A percentile compares a stretch with the other conserved stretches of the same genome.
phyloP scores from a whole-genome alignment of 108 stramenopile species.

The Pseudonitzschia multiseries region DNA sequence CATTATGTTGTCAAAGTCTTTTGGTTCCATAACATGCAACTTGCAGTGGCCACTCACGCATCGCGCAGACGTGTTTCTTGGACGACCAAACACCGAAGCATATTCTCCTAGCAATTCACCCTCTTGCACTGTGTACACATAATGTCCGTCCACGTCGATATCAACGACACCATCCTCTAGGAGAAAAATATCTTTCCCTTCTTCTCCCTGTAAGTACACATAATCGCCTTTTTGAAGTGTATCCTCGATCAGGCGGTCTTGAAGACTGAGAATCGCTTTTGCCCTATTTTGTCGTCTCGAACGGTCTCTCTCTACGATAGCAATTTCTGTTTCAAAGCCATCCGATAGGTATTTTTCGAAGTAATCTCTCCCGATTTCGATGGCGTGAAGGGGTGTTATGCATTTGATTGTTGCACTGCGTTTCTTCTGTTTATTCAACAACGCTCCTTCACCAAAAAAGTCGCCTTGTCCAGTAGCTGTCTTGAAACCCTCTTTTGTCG shows the following conservation, averaged over 20 bases:
- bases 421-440: slow-evolving; percentile 37
- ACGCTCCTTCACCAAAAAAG: slow-evolving; percentile 73
- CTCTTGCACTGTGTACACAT: slow-evolving; percentile 40
- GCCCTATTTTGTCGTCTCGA: slow-evolving; percentile 26
- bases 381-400: slow-evolving; percentile 70
- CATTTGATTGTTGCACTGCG: slow-evolving; percentile 60
- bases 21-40: slow-evolving; percentile 42
- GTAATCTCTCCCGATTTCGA: slow-evolving; percentile 69
- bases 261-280: slow-evolving; percentile 44
- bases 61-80: slow-evolving; percentile 58
- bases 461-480: slow-evolving; percentile 52
- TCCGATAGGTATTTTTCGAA: slow-evolving; percentile 72
- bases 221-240: slow-evolving; percentile 34
- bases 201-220: slow-evolving; percentile 49
- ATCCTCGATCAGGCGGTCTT: slow-evolving; percentile 36
- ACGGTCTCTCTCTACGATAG: slow-evolving; percentile 20
- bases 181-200: slow-evolving; percentile 46
- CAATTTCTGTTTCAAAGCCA: slow-evolving; percentile 41
- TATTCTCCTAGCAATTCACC: slow-evolving; percentile 72
- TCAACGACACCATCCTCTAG: slow-evolving; percentile 57
- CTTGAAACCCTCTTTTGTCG: slow-evolving; percentile 59
- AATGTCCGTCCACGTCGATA: slow-evolving; percentile 32
- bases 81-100: slow-evolving; percentile 38
- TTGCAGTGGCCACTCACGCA: slow-evolving; percentile 56
- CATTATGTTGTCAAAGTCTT: slow-evolving; percentile 54